A percentile compares a stretch with the other conserved stretches of the same genome.
phyloP scores from a whole-genome alignment of 2,329 filamentous ascomycete genomes.

The Nothophoma quercina region DNA sequence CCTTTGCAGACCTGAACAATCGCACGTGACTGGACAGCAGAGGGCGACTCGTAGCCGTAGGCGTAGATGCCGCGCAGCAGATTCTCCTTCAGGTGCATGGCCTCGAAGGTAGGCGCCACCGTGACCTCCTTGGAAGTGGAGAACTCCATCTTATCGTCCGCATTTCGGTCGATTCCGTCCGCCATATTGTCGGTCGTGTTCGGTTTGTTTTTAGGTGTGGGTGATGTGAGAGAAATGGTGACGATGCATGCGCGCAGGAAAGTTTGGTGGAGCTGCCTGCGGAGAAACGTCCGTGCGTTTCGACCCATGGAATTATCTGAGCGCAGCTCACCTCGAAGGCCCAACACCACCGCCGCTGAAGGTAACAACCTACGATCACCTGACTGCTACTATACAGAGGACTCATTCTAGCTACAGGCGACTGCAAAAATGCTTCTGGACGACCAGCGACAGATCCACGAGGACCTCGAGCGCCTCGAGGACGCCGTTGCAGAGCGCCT shows the following conservation, averaged over 20 bases:
- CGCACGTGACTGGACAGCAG: constrained; percentile 94
- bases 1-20: constrained; percentile 99
- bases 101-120: constrained; percentile 77
- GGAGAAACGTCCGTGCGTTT: constrained; percentile 26
- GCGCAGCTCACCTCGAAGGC: constrained; percentile 22
- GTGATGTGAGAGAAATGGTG: constrained; percentile 11
- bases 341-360: constrained; percentile 28
- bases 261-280: constrained; percentile 33
- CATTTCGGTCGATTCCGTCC: constrained; percentile 89
- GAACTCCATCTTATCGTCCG: constrained; percentile 97
- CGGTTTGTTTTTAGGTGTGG: neutral
- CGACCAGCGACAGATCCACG: constrained; percentile 91
- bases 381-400: constrained; percentile 17
- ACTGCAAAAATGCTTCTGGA: constrained; percentile 75
- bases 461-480: constrained; percentile 95
- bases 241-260: constrained; percentile 30
- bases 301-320: constrained; percentile 27
- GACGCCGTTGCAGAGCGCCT: constrained; percentile 91
- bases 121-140: constrained; percentile 97
- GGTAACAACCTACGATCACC: constrained; percentile 27
- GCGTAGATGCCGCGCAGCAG: constrained; percentile 96
- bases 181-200: constrained; percentile 70
- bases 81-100: constrained; percentile 96
- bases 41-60: constrained; percentile 98
- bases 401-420: constrained; percentile 32